These are phyloP conservation scores for Solanum tarapatanum DNA, from an alignment of 257 asterid genomes.

Conservation along the genomic window DNA sequence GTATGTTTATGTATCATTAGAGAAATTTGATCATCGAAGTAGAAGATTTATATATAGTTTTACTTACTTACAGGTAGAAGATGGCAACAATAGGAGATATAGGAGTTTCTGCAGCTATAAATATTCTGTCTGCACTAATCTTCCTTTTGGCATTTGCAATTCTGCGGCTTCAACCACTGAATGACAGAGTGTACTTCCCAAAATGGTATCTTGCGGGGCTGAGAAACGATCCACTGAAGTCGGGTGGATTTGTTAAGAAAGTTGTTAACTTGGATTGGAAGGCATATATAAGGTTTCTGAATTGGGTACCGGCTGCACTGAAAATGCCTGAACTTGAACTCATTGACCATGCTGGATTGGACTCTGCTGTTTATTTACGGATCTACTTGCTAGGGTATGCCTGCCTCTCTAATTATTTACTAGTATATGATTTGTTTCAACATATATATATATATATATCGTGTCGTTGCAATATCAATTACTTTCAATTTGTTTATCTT, in stretches of 20 bases:
- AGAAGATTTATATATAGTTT: background rate
- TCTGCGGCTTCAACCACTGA: constrained; percentile 81
- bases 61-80: constrained; percentile 5
- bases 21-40: background rate
- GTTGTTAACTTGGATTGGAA: constrained; percentile 86
- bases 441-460: background rate
- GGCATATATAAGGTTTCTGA: constrained; percentile 65
- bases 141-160: constrained; percentile 73
- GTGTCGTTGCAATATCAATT: background rate
- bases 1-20: background rate
- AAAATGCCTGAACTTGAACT: constrained; percentile 94
- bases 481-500: background rate
- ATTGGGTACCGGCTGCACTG: constrained; percentile 95
- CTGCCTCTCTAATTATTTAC: background rate
- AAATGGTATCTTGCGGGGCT: constrained; percentile 93
- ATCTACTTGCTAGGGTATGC: constrained; percentile 93
- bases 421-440: background rate
- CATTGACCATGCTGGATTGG: constrained; percentile 91
- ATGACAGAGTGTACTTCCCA: constrained; percentile 90
- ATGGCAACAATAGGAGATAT: constrained; percentile 88
- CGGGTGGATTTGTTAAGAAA: constrained; percentile 46
- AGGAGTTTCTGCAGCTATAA: constrained; percentile 82
- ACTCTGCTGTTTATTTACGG: constrained; percentile 76
- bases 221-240: constrained; percentile 53
- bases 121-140: constrained; percentile 52